phyloP scores from a whole-genome alignment of 108 stramenopile genomes.

The Skeletonema costatum region DNA sequence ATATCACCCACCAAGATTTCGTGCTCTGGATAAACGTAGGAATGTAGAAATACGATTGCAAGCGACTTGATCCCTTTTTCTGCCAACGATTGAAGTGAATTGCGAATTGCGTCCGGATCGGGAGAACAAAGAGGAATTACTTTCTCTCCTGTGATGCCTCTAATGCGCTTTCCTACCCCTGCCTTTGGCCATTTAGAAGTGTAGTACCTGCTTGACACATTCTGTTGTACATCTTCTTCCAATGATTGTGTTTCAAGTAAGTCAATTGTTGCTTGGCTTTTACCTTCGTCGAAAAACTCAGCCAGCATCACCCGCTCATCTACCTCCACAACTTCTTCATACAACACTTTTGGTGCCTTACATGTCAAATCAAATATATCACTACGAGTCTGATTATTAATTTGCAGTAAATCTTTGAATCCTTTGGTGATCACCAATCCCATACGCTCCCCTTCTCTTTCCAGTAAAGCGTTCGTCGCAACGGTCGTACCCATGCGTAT shows the following conservation, averaged over 20 bases:
- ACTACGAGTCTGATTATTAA: constrained; percentile 95
- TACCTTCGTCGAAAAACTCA: constrained; percentile 58
- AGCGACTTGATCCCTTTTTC: constrained; percentile 81
- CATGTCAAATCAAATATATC: constrained; percentile 90
- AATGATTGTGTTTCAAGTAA: constrained; percentile 6
- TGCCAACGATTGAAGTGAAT: constrained; percentile 63
- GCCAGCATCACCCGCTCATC: constrained; percentile 91
- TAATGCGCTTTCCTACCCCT: constrained; percentile 36
- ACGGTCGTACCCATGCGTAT: constrained; percentile 98
- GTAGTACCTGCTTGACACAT: constrained; percentile 8
- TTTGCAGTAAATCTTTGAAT: constrained; percentile 90
- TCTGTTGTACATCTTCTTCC: background rate
- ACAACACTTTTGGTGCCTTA: constrained; percentile 79
- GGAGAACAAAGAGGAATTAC: constrained; percentile 61
- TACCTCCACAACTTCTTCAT: constrained; percentile 92
- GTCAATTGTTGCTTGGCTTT: constrained; percentile 22
- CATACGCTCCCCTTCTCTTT: constrained; percentile 91
- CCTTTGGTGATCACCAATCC: constrained; percentile 92
- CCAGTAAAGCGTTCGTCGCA: constrained; percentile 97
- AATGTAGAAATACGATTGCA: constrained; percentile 90
- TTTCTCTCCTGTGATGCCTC: constrained; percentile 84
- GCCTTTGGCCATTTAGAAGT: constrained; percentile 33
- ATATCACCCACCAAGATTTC: constrained; percentile 83
- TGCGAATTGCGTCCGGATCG: constrained; percentile 64
- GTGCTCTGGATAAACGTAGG: constrained; percentile 85